These are phyloP conservation scores for Sanghuangporus baumii DNA, from an alignment of 1,284 basidiomycete species.

Conservation along the genomic window DNA sequence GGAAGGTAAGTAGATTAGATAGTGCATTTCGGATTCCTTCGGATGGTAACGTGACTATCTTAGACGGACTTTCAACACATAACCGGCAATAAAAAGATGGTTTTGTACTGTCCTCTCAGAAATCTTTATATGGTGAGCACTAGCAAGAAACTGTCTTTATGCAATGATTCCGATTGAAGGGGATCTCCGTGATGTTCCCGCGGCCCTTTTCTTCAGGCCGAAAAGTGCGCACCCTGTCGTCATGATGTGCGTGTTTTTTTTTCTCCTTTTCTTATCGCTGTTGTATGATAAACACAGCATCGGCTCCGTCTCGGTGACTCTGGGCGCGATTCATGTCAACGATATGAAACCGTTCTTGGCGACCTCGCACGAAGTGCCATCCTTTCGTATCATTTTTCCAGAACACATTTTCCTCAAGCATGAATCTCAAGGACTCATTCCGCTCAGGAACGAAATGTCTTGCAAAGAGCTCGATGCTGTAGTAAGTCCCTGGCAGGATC, in stretches of 20 bases:
- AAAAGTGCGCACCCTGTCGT: background rate
- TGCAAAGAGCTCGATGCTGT: conserved; percentile 48
- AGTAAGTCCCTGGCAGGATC: conserved; percentile 40
- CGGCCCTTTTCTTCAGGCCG: too few species aligned
- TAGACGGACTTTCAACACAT: background rate
- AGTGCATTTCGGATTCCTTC: too few species aligned
- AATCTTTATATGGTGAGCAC: too few species aligned
- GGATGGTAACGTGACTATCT: background rate
- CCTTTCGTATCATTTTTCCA: conserved; percentile 34
- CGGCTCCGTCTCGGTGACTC: background rate
- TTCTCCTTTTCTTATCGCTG: background rate
- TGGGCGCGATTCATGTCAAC: conserved; percentile 25
- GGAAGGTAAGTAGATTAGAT: background rate
- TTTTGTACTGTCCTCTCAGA: too few species aligned
- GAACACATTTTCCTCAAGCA: conserved; percentile 45
- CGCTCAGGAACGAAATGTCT: conserved; percentile 44
- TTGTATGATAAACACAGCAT: background rate
- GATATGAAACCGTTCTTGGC: conserved; percentile 43
- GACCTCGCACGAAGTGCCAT: conserved; percentile 46
- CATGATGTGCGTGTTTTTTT: background rate
- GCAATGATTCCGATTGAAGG: too few species aligned
- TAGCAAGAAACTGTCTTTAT: too few species aligned
- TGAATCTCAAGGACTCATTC: conserved; percentile 40
- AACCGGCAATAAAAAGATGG: too few species aligned
- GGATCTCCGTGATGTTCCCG: too few species aligned